phyloP scores from a whole-genome alignment of 1,139 yeast species.

The Magnusiomyces magnusii region DNA sequence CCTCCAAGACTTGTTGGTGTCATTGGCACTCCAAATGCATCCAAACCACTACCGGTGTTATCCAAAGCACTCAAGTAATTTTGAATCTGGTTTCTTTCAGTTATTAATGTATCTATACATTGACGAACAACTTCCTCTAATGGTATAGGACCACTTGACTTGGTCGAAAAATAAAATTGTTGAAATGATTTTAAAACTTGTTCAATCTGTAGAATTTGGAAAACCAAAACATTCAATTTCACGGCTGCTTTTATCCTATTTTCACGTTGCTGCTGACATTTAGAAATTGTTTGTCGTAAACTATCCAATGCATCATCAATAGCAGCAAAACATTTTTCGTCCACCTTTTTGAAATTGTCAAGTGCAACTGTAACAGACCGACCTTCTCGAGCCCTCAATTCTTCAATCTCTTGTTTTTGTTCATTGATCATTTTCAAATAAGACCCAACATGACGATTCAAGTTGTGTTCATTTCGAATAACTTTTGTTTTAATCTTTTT shows the following conservation, averaged over 20 bases:
- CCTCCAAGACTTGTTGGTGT: slow-evolving; percentile 3
- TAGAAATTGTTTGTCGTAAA: slow-evolving; percentile 19
- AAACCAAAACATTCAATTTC: slow-evolving; percentile 18
- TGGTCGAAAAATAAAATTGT: neutral
- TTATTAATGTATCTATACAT: slow-evolving; percentile 3
- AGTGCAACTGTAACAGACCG: slow-evolving; percentile 35
- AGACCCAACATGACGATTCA: slow-evolving; percentile 82
- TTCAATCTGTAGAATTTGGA: slow-evolving; percentile 21
- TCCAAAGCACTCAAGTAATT: neutral
- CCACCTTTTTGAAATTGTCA: neutral
- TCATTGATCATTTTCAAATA: slow-evolving; percentile 80
- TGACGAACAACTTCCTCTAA: slow-evolving; percentile 4
- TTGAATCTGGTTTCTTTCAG: slow-evolving; percentile 6
- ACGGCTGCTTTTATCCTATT: slow-evolving; percentile 17
- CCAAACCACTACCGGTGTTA: neutral
- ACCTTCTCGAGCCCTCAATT: slow-evolving; percentile 50
- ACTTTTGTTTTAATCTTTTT: slow-evolving; percentile 83
- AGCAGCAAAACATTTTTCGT: slow-evolving; percentile 10
- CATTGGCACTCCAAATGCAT: neutral
- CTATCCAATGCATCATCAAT: slow-evolving; percentile 23
- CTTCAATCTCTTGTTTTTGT: slow-evolving; percentile 71
- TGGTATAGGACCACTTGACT: neutral
- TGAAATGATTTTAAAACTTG: neutral
- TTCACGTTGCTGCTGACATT: slow-evolving; percentile 17
- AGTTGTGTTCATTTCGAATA: slow-evolving; percentile 62